Base-by-base conservation (phyloP, 495 filamentous ascomycete genomes). In the Parathielavia appendiculata region DNA sequence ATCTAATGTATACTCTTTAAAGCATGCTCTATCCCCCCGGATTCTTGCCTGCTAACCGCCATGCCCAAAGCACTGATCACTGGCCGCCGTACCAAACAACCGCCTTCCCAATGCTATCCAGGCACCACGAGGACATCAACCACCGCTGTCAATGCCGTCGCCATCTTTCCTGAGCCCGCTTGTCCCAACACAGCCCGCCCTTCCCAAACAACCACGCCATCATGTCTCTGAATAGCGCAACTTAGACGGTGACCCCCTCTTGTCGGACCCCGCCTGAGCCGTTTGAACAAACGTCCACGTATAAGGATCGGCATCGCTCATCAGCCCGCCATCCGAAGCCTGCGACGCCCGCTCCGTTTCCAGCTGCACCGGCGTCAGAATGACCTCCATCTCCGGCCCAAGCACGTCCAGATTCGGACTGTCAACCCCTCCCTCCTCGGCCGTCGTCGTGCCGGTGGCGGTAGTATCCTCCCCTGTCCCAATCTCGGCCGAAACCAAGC, bases 261-360 rank as follows among this genome's bases (percentile, higher is more conserved):
- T 26, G 1, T 10, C 11, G 30, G 43, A 55, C 8, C 30, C 34
- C 14, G 16, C 16, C 26, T n/a, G 23, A 13, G 26, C 26, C 5
- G 41, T 17, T 10, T 20, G n/a, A 2, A 17, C 7, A 8, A 5
- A 20, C 17, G n/a, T 11, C 52, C 26, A 10, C 12, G 52, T 43
- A 38, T 56, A 56, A 5, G 43, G 41, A n/a, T 56, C 53, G 4
- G 43, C 22, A 48, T 56, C 54, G n/a, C 54, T 56, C 44, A 12
- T 8, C 14, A 12, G 47, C 59, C 56, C 13, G 59, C 64, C 43
- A 43, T 60, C 51, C 44, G 51, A 60, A 9, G 44, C n/a, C 30
- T 49, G 51, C 22, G 45, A 45, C 26, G 20, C 12, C 34, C 19
- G 14, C 13, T 30, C 40, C 46, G 14, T 53, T 14, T 11, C 20